Base-by-base conservation (phyloP, 805 yeast genomes). In the Candida maltosa region DNA sequence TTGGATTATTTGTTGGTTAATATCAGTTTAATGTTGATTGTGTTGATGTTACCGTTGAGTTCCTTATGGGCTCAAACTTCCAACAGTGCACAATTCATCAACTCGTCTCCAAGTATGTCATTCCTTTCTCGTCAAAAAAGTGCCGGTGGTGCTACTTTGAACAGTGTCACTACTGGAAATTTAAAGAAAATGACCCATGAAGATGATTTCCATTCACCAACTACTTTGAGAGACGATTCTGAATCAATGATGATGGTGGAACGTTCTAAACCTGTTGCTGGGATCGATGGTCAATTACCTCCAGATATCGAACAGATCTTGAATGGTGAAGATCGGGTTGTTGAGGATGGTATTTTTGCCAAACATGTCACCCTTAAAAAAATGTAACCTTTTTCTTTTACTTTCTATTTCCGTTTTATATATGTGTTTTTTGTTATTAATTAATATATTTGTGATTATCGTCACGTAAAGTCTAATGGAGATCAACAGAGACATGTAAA, bases 61-160 rank as follows among this genome's bases (percentile, higher is more conserved):
- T 77, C 95, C 0, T 73, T 88, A 74, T 88, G 97, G 97, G 95
- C 96, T 0, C 65, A 81, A 4, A 66, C 87, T 2, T 69, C 82
- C 1, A 79, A 80, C 47, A 75, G 75, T 37, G 51, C 35, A 3
- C 26, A 34, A 18, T 10, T 15, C 6, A 27, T 38, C 7, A 34
- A 35, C 14, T 15, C 31, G 6, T 29, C 38, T 19, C 39, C 39
- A 23, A 35, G 42, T 25, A 34, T 38, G 29, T 16, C 32, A 4
- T 38, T 38, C 16, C 16, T 38, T 8, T 24, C 26, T 16, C 23
- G 42, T 15, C 31, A 36, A 26, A 14, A 28, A 22, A 37, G 38
- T 26, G n/a, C 24, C 8, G 20, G 25, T 6, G 31, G 26, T 14
- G 36, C 26, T 8, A 32, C 36, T n/a, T 32, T 32, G 24, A 10